Percentiles rank a stretch among this genome's conserved stretches.
These are phyloP conservation scores for Fusarium sp. DNA, from an alignment of 2,329 filamentous ascomycete species.

Conservation along the genomic window DNA sequence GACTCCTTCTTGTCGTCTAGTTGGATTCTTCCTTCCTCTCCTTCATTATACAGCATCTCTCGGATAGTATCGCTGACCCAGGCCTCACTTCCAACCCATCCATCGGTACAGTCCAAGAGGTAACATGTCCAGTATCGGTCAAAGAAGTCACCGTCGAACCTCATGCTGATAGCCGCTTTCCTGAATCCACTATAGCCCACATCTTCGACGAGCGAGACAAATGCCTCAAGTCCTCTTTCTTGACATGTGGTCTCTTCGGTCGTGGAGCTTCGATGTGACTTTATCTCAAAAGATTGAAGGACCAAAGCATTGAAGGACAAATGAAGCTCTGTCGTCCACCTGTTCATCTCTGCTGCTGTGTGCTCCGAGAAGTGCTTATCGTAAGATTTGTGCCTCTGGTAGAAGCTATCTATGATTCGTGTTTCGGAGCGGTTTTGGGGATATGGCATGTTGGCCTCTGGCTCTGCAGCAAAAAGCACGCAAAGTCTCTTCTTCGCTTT, in stretches of 20 bases:
- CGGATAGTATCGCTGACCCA: too few species aligned
- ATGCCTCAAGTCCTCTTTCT: fast-evolving
- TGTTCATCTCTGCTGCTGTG: background rate
- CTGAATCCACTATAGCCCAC: background rate
- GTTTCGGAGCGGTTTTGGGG: too few species aligned
- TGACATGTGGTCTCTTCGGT: too few species aligned
- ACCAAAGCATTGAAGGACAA: background rate
- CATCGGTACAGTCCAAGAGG: background rate
- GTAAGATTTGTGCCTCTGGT: background rate
- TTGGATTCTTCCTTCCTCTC: fast-evolving
- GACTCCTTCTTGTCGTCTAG: background rate
- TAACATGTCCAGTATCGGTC: conserved; percentile 1
- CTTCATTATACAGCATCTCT: too few species aligned
- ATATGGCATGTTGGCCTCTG: background rate
- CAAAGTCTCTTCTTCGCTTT: background rate
- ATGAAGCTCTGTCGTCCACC: background rate
- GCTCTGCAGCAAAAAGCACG: fast-evolving
- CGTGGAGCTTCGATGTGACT: too few species aligned
- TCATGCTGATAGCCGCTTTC: background rate
- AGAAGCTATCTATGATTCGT: background rate
- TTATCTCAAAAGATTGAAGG: too few species aligned
- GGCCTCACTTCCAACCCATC: too few species aligned
- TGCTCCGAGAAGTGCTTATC: background rate
- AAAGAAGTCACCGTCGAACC: background rate
- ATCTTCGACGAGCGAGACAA: background rate